Conservation (phyloP, 805 yeast species). For the Myxozyma lipomycoides region DNA sequence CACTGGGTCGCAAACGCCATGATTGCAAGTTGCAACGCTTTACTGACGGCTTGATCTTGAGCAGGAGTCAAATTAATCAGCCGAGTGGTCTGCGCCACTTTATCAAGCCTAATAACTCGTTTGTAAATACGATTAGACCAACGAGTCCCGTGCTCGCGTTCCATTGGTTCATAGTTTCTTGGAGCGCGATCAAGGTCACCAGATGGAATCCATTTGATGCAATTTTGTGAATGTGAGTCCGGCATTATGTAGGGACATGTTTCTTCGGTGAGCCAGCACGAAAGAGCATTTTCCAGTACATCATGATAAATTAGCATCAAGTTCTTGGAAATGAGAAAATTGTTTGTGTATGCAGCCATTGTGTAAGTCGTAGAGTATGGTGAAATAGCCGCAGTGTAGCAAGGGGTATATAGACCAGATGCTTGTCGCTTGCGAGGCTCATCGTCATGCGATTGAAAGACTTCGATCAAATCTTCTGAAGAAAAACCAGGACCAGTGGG, state of each 20-base stretch:
- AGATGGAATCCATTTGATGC: background rate
- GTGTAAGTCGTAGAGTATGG: background rate
- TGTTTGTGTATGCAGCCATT: background rate
- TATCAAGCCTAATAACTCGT: background rate
- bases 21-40: constrained; percentile 1
- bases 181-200: background rate
- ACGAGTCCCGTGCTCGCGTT: background rate
- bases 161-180: background rate
- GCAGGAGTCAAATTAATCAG: background rate
- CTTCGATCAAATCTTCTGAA: too few species aligned
- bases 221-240: background rate
- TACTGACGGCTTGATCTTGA: background rate
- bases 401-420: too few species aligned
- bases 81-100: background rate
- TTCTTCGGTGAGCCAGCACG: constrained; percentile 1
- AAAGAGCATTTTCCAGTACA: background rate
- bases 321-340: background rate
- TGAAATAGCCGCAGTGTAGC: background rate
- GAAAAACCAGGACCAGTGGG: too few species aligned
- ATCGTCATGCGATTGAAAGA: too few species aligned
- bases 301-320: background rate
- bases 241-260: background rate
- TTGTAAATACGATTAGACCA: background rate
- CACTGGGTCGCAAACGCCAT: constrained; percentile 3
- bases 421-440: too few species aligned